Conservation (phyloP, 495 filamentous ascomycete genomes). For the Penicillium lagena region DNA sequence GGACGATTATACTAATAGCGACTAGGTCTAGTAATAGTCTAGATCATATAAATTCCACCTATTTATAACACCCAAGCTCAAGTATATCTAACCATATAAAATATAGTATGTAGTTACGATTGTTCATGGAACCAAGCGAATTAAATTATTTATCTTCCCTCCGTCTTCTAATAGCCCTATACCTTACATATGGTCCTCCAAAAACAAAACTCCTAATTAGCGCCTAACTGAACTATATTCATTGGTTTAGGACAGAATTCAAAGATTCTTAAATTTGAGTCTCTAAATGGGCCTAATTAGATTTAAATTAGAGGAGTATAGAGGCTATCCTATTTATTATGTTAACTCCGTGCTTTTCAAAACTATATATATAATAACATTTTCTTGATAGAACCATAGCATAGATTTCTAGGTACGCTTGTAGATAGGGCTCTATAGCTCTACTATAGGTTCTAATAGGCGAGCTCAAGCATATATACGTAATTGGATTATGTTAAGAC, state of each 20-base stretch:
- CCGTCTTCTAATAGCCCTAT: not conserved
- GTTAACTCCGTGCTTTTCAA: not conserved
- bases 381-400: not conserved
- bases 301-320: not conserved
- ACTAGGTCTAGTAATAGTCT: too few species aligned
- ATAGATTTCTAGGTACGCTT: too few species aligned
- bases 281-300: not conserved
- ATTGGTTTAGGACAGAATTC: not conserved
- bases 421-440: too few species aligned
- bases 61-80: too few species aligned
- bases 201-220: not conserved
- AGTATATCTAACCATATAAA: too few species aligned
- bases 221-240: not conserved
- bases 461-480: too few species aligned
- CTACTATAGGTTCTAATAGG: too few species aligned
- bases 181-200: not conserved
- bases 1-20: too few species aligned
- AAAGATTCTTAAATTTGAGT: not conserved
- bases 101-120: not conserved
- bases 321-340: not conserved
- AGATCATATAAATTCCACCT: too few species aligned
- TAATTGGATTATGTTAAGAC: too few species aligned
- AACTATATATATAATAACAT: not conserved
- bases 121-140: not conserved
- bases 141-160: not conserved